Evolutionary conservation across 352 stramenopile species (phyloP), one percentile per base, ranked within the genome.

Genomic region (Phytophthora melonis): DNA sequence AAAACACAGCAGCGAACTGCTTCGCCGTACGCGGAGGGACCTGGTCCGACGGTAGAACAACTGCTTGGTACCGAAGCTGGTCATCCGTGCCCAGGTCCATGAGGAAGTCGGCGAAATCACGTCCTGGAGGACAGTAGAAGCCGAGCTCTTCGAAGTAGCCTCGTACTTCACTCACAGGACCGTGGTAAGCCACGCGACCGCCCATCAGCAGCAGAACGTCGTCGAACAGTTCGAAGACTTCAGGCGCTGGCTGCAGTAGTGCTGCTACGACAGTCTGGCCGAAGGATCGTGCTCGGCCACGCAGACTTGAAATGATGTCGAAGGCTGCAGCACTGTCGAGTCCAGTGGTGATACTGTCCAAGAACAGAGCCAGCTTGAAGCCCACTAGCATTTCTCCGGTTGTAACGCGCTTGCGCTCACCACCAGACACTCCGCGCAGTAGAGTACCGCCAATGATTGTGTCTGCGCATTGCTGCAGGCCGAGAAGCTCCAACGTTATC

Each of bases 351-450:
- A 90, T 86, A 32, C 79, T 77, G 78, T 98, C 93, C 52, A 97
- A 74, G 25, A 97, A 68, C 10, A 93, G 55, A 2, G 93, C 80
- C 11, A 76, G 52, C 23, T 90, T 89, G 66, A 93, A 82, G 0
- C 89, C 95, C 1, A 97, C 75, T 10, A 97, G 67, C 74, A 97
- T 93, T 63, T 93, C 92, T 19, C 87, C 90, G 52, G 91, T 95
- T 36, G 94, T 97, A 7, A 97, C 83, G 30, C 93, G 81, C 72
- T 98, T 98, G 43, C 86, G 88, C 77, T 98, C 93, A 18, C 93
- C 93, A 43, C 93, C 93, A 9, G 79, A 93, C n/a, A 97, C 80
- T 0, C 83, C 84, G 18, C 83, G 80, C 18, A 85, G 59, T 66
- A 91, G 72, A 5, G 66, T 62, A n/a, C 83, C 78, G 8, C 84